Conservation (phyloP, 2,329 filamentous ascomycete species). For the Colletotrichum sp. region DNA sequence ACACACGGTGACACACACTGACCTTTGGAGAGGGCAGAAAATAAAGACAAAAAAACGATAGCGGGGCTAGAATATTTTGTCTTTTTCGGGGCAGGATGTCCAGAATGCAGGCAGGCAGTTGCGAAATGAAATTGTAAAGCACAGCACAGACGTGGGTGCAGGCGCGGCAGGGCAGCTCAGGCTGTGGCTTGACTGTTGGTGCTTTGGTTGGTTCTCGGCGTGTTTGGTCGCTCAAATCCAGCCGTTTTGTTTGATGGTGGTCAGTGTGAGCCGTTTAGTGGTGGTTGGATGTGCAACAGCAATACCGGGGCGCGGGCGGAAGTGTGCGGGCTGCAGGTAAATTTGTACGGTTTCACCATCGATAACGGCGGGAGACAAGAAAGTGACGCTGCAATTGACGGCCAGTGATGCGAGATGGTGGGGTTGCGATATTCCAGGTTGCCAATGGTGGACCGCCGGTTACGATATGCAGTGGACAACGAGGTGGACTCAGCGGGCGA, state of each 20-base stretch:
- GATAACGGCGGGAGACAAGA: conserved; percentile 3
- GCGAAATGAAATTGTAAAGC: not conserved
- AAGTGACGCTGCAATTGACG: not conserved
- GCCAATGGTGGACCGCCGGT: not conserved
- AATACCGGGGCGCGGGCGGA: not conserved
- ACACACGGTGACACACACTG: not conserved
- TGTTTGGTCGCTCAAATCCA: not conserved
- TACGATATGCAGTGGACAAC: not conserved
- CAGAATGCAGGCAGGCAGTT: not conserved
- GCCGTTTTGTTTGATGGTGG: not conserved
- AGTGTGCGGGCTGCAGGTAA: not conserved
- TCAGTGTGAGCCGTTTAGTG: not conserved
- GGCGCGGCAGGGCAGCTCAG: not conserved
- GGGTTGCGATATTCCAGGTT: not conserved
- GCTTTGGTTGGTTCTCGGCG: not conserved
- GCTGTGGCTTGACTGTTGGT: not conserved
- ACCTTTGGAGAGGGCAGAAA: not conserved
- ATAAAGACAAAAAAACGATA: not conserved
- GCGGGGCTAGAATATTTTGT: conserved; percentile 3
- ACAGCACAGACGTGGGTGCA: not conserved
- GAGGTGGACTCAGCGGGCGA: not conserved
- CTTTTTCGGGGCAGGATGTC: not conserved
- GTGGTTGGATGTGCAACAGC: not conserved
- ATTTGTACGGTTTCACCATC: conserved; percentile 9
- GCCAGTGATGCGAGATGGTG: not conserved